Base-by-base conservation (phyloP, 2,329 filamentous ascomycete genomes). In the Blumeria hordei region DNA sequence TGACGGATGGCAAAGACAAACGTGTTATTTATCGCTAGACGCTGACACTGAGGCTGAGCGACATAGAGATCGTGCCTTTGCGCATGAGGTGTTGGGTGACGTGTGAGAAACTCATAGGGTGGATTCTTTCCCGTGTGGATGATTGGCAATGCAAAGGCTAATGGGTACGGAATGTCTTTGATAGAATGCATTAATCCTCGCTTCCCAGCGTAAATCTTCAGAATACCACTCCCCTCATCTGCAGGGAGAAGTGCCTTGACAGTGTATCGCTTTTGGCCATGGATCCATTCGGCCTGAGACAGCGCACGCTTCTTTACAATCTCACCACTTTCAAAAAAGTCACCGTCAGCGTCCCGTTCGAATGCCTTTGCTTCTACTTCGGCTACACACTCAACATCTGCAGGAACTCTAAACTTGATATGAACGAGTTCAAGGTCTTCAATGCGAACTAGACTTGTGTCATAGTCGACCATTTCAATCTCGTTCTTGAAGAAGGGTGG, bases 1-100 rank as follows among this genome's bases (percentile, higher is more conserved):
- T 98, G 92, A 49, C 92, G 85, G 58, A 98, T 84, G 54, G 85
- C 85, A 67, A 98, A 98, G 33, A 98, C 90, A 65, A 95, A 98
- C 0, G 92, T 98, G 66, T 98, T 96, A 71, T 96, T 95, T 55
- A 94, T 74, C 1, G 87, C 88, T 33, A 98, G 73, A 32, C 81
- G 79, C 60, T 83, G 77, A 66, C 92, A 98, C 67, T 98, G 93
- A 1, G 93, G 92, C 65, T 96, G 92, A 47, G 88, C 85, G 59
- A 98, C 85, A 67, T 98, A 98, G 57, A 98, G 81, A 66, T 98
- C 92, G 67, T 98, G 88, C 44, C 90, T 80, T 65, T 94, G 88
- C n/a, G 92, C 92, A 67, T 98, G 92, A 8, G 92, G 92, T 2
- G 92, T 98, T 7, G 93, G 93, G 66, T 98, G 92, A 4, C 92